These are phyloP conservation scores for Aureobasidium leucospermi DNA, from an alignment of 2,329 filamentous ascomycete species.

Conservation along the genomic window DNA sequence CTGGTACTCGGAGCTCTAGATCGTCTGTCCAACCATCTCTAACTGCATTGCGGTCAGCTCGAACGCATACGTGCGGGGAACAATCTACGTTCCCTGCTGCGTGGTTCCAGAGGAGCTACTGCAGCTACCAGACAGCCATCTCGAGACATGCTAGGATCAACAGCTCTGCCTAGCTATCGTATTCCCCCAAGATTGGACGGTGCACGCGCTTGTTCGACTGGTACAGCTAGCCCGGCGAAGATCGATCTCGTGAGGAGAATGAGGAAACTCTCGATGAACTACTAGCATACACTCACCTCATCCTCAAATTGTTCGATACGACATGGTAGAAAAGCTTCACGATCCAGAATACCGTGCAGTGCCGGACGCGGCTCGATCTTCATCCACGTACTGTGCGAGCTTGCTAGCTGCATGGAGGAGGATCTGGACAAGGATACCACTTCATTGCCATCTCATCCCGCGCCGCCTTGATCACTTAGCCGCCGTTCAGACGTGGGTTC, in stretches of 20 bases:
- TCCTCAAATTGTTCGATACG: no score
- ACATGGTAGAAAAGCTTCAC: not conserved
- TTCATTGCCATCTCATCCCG: not conserved
- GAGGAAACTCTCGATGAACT: not conserved
- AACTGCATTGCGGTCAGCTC: not conserved
- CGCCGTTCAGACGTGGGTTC: not conserved
- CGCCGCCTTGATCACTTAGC: not conserved
- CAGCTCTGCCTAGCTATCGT: not conserved
- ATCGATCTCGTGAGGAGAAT: not conserved
- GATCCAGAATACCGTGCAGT: not conserved
- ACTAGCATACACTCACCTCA: no score
- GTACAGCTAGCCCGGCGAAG: not conserved
- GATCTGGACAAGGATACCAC: not conserved
- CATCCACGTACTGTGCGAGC: not conserved
- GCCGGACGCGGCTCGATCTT: not conserved
- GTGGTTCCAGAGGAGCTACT: not conserved
- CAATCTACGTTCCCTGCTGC: not conserved
- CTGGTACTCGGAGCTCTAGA: not conserved
- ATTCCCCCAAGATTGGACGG: not conserved
- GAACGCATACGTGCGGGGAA: slow-evolving; percentile 1
- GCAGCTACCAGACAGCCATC: not conserved
- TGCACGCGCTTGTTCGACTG: not conserved
- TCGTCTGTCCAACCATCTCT: not conserved
- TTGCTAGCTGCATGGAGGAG: not conserved
- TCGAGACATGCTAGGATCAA: not conserved